Percentiles rank a stretch among this genome's conserved stretches.
These are phyloP conservation scores for Teunomyces pallodes DNA, from an alignment of 805 yeast species.

Conservation along the genomic window DNA sequence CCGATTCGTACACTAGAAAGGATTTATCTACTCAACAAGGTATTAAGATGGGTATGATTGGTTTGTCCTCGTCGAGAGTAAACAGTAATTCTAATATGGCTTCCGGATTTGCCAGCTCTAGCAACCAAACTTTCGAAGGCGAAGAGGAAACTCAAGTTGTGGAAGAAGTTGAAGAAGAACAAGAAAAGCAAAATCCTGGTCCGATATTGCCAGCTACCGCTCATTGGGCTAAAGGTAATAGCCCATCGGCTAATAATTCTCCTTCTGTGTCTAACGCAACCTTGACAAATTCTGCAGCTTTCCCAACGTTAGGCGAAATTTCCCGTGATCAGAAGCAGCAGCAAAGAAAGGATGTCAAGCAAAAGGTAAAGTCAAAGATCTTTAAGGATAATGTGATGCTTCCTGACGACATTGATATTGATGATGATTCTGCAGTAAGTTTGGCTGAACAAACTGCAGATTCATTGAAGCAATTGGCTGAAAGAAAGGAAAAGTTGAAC, in stretches of 20 bases:
- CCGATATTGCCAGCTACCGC: slow-evolving; percentile 69
- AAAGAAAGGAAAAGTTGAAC: slow-evolving; percentile 38
- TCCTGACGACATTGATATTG: slow-evolving; percentile 49
- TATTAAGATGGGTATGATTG: slow-evolving; percentile 52
- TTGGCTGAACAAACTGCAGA: slow-evolving; percentile 50
- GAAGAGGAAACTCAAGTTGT: slow-evolving; percentile 7
- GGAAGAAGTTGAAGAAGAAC: not conserved
- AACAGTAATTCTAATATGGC: slow-evolving; percentile 12
- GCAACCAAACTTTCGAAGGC: slow-evolving; percentile 4
- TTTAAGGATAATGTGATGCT: slow-evolving; percentile 31
- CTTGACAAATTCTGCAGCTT: slow-evolving; percentile 50
- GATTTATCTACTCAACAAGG: slow-evolving; percentile 77
- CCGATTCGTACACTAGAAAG: slow-evolving; percentile 91
- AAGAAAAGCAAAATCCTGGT: slow-evolving; percentile 10
- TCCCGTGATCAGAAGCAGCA: slow-evolving; percentile 36
- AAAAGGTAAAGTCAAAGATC: slow-evolving; percentile 27
- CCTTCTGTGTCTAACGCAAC: slow-evolving; percentile 37
- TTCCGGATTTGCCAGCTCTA: slow-evolving; percentile 8
- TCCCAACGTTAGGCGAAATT: slow-evolving; percentile 57
- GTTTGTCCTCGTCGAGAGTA: slow-evolving; percentile 17
- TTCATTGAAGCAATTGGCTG: slow-evolving; percentile 36
- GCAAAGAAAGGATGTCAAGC: slow-evolving; percentile 28
- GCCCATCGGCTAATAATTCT: slow-evolving; percentile 29
- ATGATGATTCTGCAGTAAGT: slow-evolving; percentile 44
- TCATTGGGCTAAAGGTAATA: slow-evolving; percentile 50